Base-by-base conservation (phyloP, 73 alveolate genomes). In the Paramecium octaurelia region DNA sequence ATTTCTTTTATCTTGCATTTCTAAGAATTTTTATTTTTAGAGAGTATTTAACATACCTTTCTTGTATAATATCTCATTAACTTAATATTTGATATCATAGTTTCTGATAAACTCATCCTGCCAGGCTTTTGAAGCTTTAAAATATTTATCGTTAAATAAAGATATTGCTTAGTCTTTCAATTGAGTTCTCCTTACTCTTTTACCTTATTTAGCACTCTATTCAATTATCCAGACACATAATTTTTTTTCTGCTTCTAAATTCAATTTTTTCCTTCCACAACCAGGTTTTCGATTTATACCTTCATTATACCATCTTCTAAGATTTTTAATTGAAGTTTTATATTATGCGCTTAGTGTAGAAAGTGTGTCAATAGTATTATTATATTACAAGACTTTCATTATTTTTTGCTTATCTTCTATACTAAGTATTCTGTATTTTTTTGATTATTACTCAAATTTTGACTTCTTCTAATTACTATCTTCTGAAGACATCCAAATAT, bases 191-290 rank as follows among this genome's bases (percentile, higher is more conserved):
- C 42, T 35, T 35, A 35, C 6, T 35, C 42, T 35, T 70, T 70
- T 70, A 16, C 29, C 29, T 31, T 70, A 29, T 18, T 35, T 70
- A 9, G 34, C 48, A 70, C 86, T 9, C n/a, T 27, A 9, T 29
- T 70, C 29, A 9, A 9, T 18, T 27, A 29, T 9, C 86, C 86
- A 70, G 12, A 24, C 21, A 9, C 12, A 54, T 31, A 70, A 35
- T 18, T 3, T 8, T 11, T 70, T 29, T 36, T 70, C 58, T 18
- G 58, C 58, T 70, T 70, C 14, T 70, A 6, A 3, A 29, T 70
- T 70, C 9, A 70, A n/a, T 70, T 70, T 36, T n/a, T 70, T 70
- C 10, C 86, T 70, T 34, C 86, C 86, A 70, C 86, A 70, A 27
- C 86, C 86, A 27, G 31, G 31, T 29, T 70, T 70, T 34, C 86